Evolutionary conservation across 495 filamentous ascomycete genomes (phyloP), one percentile per base, ranked within the genome.

Genomic region (Echria macrotheca): DNA sequence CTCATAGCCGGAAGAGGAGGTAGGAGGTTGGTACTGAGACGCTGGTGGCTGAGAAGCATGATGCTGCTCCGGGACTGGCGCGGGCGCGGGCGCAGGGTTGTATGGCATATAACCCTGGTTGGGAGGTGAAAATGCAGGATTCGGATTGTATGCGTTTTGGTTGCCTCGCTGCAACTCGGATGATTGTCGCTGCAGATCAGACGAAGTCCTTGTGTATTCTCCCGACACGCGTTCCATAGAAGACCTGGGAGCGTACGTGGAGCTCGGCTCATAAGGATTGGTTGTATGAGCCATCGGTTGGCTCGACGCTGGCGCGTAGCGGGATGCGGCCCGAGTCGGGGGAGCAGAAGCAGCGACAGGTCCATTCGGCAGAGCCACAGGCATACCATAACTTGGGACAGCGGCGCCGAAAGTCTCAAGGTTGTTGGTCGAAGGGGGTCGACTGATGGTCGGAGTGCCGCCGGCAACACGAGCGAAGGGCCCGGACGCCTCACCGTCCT

Each of bases 401-500:
- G 55, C 44, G 17, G 54, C 56, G 8, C 69, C 73, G 21, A 81
- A 75, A 4, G 79, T 83, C 58, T 95, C 90, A 11, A 96, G 64
- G 50, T 96, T 89, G 10, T 79, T 77, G 26, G 78, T 73, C 1
- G 88, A 95, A 3, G 85, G 84, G 5, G 82, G 79, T 14, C 89
- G 84, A 58, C 91, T 96, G 44, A 96, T 79, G 2, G 79, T 84
- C 12, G 91, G 89, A 3, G 89, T 93, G 22, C 76, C 82, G 29
- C 85, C 82, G 14, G 86, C 74, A 35, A 96, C 75, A 40, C 82
- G 85, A 23, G 85, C 80, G 63, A 96, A 97, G 0, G 89, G 91
- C 1, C 91, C 88, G 17, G 73, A 60, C 25, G 87, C 86, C 17
- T 75, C 79, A 24, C 64, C 71, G 21, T 71, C 80, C 40, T 76